A percentile compares a stretch with the other conserved stretches of the same genome.
These are phyloP conservation scores for Monilinia fructigena DNA, from an alignment of 2,329 filamentous ascomycete genomes.

Conservation along the genomic window DNA sequence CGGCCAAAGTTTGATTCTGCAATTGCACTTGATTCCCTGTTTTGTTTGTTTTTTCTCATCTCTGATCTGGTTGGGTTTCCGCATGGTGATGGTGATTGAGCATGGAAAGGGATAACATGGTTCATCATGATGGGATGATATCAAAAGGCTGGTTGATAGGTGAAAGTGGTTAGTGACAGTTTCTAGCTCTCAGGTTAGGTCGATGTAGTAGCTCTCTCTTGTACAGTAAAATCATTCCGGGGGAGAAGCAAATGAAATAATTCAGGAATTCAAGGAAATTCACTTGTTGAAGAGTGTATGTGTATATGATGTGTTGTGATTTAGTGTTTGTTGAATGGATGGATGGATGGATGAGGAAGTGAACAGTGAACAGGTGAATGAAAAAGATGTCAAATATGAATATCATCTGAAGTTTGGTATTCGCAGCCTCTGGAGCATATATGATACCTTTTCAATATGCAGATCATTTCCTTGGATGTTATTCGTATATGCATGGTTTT, in stretches of 20 bases:
- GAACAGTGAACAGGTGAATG: no score
- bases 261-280: slow-evolving; percentile 3
- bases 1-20: slow-evolving; percentile 18
- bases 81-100: slow-evolving; percentile 19
- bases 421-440: no score
- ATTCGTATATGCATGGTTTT: no score
- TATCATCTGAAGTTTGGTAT: no score
- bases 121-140: slow-evolving; percentile 18
- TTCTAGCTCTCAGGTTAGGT: slow-evolving; percentile 16
- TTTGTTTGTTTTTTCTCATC: slow-evolving; percentile 4
- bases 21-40: not conserved
- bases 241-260: slow-evolving; percentile 3
- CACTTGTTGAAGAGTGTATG: not conserved
- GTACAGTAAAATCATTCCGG: slow-evolving; percentile 18
- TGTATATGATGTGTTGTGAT: no score
- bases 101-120: slow-evolving; percentile 9
- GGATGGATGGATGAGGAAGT: not conserved
- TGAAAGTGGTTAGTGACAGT: not conserved
- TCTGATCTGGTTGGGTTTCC: slow-evolving; percentile 10
- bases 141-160: slow-evolving; percentile 14
- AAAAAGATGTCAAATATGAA: no score
- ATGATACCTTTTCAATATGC: no score
- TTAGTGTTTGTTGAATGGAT: no score
- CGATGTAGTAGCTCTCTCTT: slow-evolving; percentile 20
- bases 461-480: no score